Evolutionary conservation across 1,284 basidiomycete genomes (phyloP), one percentile per base, ranked within the genome.

Genomic region (Coriolopsis trogii): DNA sequence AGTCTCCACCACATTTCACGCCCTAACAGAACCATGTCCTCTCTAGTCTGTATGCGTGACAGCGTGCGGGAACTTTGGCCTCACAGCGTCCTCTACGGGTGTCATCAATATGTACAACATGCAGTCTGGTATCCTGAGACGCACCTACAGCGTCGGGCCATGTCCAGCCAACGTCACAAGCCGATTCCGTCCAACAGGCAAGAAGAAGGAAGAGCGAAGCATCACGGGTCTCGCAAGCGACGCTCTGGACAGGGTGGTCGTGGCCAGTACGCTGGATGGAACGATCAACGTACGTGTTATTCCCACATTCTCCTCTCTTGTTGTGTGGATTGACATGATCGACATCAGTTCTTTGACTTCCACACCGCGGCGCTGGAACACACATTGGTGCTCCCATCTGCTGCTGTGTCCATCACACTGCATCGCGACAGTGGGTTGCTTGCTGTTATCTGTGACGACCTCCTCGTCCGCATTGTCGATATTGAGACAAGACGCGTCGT

Each of bases 51-150:
- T 94, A 10, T 92, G 89, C 60, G 90, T 98, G 13, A 91, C 94
- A 12, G 90, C 93, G 0, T 99, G 97, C 67, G 97, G 97, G 13
- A 99, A 99, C 67, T 99, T 98, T 69, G 93, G 91, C 33, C 72
- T 99, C 6, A 89, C 88, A 1, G 85, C 91, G 23, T 89, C 90
- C 1, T 89, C 89, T 1, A 86, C 82, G 0, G 93, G 93, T 7
- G 77, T 79, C 31, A 88, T 97, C 44, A 72, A 84, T 50, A 87
- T 95, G 85, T 97, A 93, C 88, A 98, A 97, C 67, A 87, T 98
- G 86, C 96, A 99, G 71, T 95, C 91, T 12, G 97, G 96, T 1
- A 83, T 95, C 55, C 84, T 85, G 63, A 79, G 97, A 37, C 91
- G 91, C 70, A 76, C 80, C 1, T 96, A 91, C 66, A 76, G 78